Evolutionary conservation across 2,329 filamentous ascomycete genomes (phyloP).

Genomic region (Alternaria triticimaculans): DNA sequence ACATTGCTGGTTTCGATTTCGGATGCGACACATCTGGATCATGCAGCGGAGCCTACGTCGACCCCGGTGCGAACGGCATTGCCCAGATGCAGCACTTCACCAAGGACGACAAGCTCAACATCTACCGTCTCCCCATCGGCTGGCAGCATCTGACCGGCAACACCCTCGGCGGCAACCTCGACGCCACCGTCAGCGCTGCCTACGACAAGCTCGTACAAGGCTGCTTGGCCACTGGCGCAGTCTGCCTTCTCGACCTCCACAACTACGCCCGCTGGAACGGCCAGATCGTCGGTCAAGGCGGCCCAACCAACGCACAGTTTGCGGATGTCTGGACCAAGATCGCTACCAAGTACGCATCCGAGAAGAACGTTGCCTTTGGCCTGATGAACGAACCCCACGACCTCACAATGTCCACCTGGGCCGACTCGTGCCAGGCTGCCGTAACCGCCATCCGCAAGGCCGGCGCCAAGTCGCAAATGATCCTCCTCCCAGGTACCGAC

Average conservation of each 20-base stretch:
- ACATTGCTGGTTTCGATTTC: conserved; percentile 59
- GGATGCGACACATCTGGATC: conserved; percentile 48
- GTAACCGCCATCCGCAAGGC: conserved; percentile 70
- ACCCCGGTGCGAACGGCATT: conserved; percentile 46
- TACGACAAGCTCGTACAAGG: conserved; percentile 65
- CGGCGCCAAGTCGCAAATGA: conserved; percentile 68
- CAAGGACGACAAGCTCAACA: conserved; percentile 60
- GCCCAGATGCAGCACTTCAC: conserved; percentile 65
- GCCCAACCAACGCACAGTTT: conserved; percentile 66
- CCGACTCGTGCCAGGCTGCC: conserved; percentile 64
- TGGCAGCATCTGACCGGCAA: conserved; percentile 68
- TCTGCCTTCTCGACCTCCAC: conserved; percentile 64
- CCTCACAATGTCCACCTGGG: conserved; percentile 64
- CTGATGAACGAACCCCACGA: conserved; percentile 73
- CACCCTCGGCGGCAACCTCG: conserved; percentile 58
- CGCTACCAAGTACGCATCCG: conserved; percentile 63
- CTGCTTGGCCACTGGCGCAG: conserved; percentile 64
- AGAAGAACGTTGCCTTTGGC: conserved; percentile 66
- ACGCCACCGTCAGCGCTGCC: conserved; percentile 56
- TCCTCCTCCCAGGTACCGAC: conserved; percentile 69
- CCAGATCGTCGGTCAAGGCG: conserved; percentile 69
- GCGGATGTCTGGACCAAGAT: conserved; percentile 62
- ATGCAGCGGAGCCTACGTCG: conserved; percentile 30
- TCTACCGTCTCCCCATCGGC: conserved; percentile 63
- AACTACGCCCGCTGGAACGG: conserved; percentile 65